Percentiles rank a stretch among this genome's conserved stretches.
Conservation (phyloP, 2,329 filamentous ascomycete species). For the Diaporthe citri region DNA sequence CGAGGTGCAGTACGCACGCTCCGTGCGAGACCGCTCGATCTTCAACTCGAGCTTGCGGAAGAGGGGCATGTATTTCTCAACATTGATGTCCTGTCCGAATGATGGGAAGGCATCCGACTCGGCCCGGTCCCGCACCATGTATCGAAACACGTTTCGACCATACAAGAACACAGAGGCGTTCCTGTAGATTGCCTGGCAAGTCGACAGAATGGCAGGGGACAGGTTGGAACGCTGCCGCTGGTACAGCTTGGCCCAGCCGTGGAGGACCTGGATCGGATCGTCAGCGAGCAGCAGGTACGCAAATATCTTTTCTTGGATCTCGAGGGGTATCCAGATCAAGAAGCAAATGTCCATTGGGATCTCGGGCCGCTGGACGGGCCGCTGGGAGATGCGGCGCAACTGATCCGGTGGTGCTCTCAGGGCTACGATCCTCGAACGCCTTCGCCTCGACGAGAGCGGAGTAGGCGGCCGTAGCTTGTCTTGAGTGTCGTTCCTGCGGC, state of each 20-base stretch:
- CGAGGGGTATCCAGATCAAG: constrained; percentile 43
- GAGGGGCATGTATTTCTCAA: constrained; percentile 53
- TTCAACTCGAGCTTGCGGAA: constrained; percentile 58
- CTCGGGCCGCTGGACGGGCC: not conserved
- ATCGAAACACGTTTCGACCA: constrained; percentile 61
- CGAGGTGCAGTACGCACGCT: constrained; percentile 43
- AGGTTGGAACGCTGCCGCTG: constrained; percentile 48
- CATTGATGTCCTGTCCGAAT: constrained; percentile 46
- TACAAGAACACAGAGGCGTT: constrained; percentile 60
- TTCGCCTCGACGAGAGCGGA: not conserved
- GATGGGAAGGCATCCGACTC: constrained; percentile 32
- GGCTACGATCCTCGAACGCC: not conserved
- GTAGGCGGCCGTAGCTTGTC: not conserved
- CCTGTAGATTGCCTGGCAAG: constrained; percentile 49
- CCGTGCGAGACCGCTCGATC: constrained; percentile 57
- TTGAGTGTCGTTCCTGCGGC: too few relatives aligned
- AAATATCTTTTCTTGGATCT: constrained; percentile 52
- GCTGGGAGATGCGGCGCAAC: not conserved
- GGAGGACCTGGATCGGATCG: constrained; percentile 49
- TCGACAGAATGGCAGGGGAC: constrained; percentile 53
- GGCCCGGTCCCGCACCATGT: constrained; percentile 57
- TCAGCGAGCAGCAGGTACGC: constrained; percentile 47
- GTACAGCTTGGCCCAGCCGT: constrained; percentile 50
- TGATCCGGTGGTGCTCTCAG: not conserved
- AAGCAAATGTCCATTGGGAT: constrained; percentile 16